Conservation (phyloP, 805 yeast genomes). For the Osmozyma mogii region DNA sequence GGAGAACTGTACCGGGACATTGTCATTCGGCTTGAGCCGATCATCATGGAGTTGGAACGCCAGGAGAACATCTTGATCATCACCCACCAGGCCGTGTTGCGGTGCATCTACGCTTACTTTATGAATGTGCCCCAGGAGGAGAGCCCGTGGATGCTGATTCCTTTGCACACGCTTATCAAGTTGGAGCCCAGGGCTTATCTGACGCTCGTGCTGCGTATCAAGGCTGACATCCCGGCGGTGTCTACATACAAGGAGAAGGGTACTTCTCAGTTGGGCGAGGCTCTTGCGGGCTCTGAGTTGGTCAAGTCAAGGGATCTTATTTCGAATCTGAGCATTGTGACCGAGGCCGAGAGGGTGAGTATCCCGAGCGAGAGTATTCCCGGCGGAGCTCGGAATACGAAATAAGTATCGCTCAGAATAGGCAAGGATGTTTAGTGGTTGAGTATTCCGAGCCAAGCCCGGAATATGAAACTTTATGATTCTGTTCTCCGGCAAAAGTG, state of each 20-base stretch:
- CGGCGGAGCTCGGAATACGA: no score
- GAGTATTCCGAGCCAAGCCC: no score
- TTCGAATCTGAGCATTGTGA: no score
- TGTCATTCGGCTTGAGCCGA: conserved; percentile 90
- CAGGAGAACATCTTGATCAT: conserved; percentile 93
- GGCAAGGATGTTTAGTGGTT: no score
- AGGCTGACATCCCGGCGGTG: conserved; percentile 97
- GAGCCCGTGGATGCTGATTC: conserved; percentile 98
- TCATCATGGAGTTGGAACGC: conserved; percentile 95
- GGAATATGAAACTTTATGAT: no score
- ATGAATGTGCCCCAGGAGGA: conserved; percentile 98
- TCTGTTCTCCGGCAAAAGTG: no score
- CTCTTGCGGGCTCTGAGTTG: conserved; percentile 24
- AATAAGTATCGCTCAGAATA: no score
- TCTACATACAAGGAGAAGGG: conserved; percentile 95
- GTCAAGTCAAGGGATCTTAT: conserved; percentile 45
- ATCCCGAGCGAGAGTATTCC: no score
- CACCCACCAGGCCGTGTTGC: conserved; percentile 94
- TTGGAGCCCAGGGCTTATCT: conserved; percentile 93
- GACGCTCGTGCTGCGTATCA: conserved; percentile 80
- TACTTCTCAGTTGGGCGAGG: conserved; percentile 57
- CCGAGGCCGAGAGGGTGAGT: no score
- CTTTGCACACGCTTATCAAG: conserved; percentile 88
- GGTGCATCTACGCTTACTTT: conserved; percentile 95
- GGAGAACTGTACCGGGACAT: conserved; percentile 97